Conservation (phyloP, 352 stramenopile species). For the Pythium brachiatum region DNA sequence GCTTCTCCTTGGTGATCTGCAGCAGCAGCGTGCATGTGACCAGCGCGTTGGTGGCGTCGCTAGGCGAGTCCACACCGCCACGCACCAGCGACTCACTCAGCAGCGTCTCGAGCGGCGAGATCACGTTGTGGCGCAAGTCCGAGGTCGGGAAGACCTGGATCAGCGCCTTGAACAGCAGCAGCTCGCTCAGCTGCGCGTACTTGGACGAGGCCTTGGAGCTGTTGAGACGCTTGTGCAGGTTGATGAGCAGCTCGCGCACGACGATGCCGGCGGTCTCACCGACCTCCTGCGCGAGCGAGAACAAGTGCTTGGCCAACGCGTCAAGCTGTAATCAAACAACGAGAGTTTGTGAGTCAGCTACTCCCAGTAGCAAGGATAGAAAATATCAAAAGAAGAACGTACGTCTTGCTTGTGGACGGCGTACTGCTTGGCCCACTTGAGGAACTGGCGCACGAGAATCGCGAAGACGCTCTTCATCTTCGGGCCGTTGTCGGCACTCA, state of each 20-base stretch:
- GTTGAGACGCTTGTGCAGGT: slow-evolving; percentile 88
- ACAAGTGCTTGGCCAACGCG: slow-evolving; percentile 80
- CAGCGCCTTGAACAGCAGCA: slow-evolving; percentile 90
- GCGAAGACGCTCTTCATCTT: slow-evolving; percentile 97
- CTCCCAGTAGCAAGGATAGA: neutral
- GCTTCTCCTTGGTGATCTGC: slow-evolving; percentile 82
- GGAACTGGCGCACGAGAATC: slow-evolving; percentile 92
- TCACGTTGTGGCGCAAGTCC: slow-evolving; percentile 93
- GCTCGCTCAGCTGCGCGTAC: slow-evolving; percentile 86
- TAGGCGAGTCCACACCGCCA: slow-evolving; percentile 56
- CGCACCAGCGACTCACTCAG: slow-evolving; percentile 88
- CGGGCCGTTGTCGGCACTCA: slow-evolving; percentile 93
- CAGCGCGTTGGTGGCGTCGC: slow-evolving; percentile 85
- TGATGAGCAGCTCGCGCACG: slow-evolving; percentile 87
- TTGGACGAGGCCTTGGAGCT: slow-evolving; percentile 72
- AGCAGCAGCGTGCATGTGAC: slow-evolving; percentile 70
- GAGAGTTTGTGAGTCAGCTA: slow-evolving; percentile 25
- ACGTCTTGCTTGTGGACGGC: slow-evolving; percentile 57
- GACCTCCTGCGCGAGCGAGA: slow-evolving; percentile 89
- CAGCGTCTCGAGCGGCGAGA: slow-evolving; percentile 91
- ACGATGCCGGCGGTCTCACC: slow-evolving; percentile 85
- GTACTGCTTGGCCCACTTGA: slow-evolving; percentile 86
- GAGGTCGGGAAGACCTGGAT: slow-evolving; percentile 92
- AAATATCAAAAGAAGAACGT: neutral
- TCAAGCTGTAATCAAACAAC: slow-evolving; percentile 67